phyloP scores from a whole-genome alignment of 345 rosid species.

The Orychophragmus violaceus region DNA sequence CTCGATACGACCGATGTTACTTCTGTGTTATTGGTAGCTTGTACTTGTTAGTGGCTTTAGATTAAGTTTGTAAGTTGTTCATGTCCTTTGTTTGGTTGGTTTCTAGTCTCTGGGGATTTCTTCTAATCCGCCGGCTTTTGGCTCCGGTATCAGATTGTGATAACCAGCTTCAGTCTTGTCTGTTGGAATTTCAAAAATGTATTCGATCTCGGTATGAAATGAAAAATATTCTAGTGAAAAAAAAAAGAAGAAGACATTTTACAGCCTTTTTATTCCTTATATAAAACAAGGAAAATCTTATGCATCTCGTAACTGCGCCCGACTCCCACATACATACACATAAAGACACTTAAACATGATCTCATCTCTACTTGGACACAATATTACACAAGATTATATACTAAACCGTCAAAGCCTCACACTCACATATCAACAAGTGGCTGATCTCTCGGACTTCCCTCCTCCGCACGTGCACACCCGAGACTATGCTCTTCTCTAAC shows the following conservation, averaged over 20 bases:
- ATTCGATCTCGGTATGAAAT: too few relatives aligned
- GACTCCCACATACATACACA: neutral
- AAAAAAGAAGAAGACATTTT: neutral
- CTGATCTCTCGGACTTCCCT: neutral
- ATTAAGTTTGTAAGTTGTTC: too few relatives aligned
- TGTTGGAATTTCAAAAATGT: too few relatives aligned
- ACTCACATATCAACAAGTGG: constrained; percentile 12
- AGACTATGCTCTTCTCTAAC: constrained; percentile 24
- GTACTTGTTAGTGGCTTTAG: too few relatives aligned
- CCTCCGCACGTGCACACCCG: constrained; percentile 4
- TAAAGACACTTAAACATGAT: neutral
- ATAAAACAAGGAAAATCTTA: neutral
- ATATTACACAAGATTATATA: neutral
- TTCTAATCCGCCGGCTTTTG: too few relatives aligned
- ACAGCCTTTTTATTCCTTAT: neutral
- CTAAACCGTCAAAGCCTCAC: neutral
- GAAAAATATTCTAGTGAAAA: too few relatives aligned
- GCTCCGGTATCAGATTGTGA: too few relatives aligned
- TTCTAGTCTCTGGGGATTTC: too few relatives aligned
- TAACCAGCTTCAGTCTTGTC: too few relatives aligned
- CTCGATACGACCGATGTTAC: too few relatives aligned
- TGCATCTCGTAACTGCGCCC: neutral
- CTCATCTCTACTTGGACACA: neutral
- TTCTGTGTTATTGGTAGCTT: too few relatives aligned
- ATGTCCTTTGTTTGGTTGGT: too few relatives aligned